Evolutionary conservation across 108 stramenopile species (phyloP).

Genomic region (Chaetoceros tenuissimus): DNA sequence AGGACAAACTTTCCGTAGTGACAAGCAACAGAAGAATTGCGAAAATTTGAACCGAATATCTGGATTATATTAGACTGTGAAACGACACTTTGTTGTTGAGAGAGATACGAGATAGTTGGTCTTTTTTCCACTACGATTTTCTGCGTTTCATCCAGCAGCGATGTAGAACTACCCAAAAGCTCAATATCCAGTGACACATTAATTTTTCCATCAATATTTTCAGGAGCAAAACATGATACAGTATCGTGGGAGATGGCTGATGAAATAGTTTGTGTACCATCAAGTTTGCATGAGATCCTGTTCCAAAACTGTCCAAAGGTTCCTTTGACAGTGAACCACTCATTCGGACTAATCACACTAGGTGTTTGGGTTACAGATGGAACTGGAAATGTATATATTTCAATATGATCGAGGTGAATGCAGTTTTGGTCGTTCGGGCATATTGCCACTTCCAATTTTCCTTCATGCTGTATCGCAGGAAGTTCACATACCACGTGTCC

Average conservation of each 20-base stretch:
- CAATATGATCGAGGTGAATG: not conserved
- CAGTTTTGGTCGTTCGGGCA: not conserved
- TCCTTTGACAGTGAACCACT: not conserved
- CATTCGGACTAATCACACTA: not conserved
- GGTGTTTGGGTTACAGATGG: not conserved
- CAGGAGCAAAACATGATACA: no score
- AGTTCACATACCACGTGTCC: not conserved
- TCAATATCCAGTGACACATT: no score
- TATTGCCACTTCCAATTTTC: not conserved
- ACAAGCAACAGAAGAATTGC: not conserved
- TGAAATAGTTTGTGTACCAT: not conserved
- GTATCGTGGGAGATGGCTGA: no score
- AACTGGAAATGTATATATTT: not conserved
- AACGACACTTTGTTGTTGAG: not conserved
- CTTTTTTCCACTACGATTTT: not conserved
- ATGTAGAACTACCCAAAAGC: no score
- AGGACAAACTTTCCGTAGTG: not conserved
- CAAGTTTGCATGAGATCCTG: not conserved
- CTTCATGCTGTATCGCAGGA: not conserved
- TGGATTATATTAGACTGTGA: not conserved
- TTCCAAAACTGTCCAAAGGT: not conserved
- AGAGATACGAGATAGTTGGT: not conserved
- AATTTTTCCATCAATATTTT: no score
- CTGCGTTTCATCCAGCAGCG: not conserved
- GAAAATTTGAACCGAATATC: not conserved